Evolutionary conservation across 2,329 filamentous ascomycete species (phyloP).

Genomic region (Metarhizium anisopliae): DNA sequence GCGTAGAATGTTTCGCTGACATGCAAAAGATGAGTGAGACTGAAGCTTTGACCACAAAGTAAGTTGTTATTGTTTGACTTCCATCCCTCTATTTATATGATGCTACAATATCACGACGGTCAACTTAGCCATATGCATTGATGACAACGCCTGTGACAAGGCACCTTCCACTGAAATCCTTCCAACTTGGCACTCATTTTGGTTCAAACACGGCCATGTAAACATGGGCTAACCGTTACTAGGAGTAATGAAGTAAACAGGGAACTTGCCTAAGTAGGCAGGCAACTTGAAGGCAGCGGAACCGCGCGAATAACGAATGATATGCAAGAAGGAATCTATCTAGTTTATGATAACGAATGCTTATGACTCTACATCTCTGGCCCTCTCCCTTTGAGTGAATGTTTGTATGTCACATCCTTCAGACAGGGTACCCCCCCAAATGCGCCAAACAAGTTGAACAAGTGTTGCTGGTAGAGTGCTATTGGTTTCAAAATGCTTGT

Average conservation of each 20-base stretch:
- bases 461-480: neutral
- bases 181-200: neutral
- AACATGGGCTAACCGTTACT: slow-evolving; percentile 4
- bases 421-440: too few relatives aligned
- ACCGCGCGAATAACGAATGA: neutral
- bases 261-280: neutral
- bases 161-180: slow-evolving; percentile 24
- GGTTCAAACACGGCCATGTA: neutral
- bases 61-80: slow-evolving; percentile 12
- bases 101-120: slow-evolving; percentile 38
- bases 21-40: neutral
- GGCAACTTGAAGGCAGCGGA: neutral
- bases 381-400: neutral
- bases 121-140: slow-evolving; percentile 39
- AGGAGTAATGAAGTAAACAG: neutral
- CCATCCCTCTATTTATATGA: slow-evolving; percentile 21
- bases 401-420: too few relatives aligned
- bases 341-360: neutral
- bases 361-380: neutral
- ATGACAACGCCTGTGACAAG: slow-evolving; percentile 39
- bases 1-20: slow-evolving; percentile 4
- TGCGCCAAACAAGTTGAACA: neutral
- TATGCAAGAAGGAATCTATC: neutral
- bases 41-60: slow-evolving; percentile 8
- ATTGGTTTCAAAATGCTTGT: neutral